These are phyloP conservation scores for Collybia nuda DNA, from an alignment of 768 basidiomycete genomes.

Conservation along the genomic window DNA sequence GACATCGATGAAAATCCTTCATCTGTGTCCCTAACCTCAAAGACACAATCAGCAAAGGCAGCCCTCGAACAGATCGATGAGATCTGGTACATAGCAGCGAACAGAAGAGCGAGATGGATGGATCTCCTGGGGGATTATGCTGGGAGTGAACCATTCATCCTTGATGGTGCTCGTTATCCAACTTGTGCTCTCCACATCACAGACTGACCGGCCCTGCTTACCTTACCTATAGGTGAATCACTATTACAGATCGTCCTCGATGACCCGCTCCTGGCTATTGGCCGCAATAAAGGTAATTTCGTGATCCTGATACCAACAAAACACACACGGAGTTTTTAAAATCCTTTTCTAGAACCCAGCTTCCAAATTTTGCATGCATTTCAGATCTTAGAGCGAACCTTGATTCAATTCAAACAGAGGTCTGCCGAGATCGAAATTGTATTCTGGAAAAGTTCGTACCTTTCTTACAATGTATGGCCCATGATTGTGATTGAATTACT, in stretches of 20 bases:
- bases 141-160: constrained; percentile 61
- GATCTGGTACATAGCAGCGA: constrained; percentile 14
- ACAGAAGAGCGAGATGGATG: constrained; percentile 41
- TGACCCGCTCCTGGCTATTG: constrained; percentile 61
- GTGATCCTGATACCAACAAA: constrained; percentile 5
- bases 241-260: constrained; percentile 57
- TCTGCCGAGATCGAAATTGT: constrained; percentile 60
- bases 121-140: constrained; percentile 73
- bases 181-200: neutral
- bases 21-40: neutral
- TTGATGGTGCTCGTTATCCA: constrained; percentile 48
- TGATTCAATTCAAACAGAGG: constrained; percentile 48
- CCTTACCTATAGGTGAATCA: constrained; percentile 52
- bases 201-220: constrained; percentile 1
- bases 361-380: constrained; percentile 68
- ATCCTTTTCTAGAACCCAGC: constrained; percentile 36
- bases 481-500: neutral
- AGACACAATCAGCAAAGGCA: constrained; percentile 3
- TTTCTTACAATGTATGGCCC: neutral
- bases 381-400: constrained; percentile 48
- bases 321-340: neutral
- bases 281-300: constrained; percentile 36
- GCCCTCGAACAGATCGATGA: constrained; percentile 13
- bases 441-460: constrained; percentile 54
- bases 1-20: neutral